phyloP scores from a whole-genome alignment of 1,139 yeast genomes.

The Sugiyamaella japonica region DNA sequence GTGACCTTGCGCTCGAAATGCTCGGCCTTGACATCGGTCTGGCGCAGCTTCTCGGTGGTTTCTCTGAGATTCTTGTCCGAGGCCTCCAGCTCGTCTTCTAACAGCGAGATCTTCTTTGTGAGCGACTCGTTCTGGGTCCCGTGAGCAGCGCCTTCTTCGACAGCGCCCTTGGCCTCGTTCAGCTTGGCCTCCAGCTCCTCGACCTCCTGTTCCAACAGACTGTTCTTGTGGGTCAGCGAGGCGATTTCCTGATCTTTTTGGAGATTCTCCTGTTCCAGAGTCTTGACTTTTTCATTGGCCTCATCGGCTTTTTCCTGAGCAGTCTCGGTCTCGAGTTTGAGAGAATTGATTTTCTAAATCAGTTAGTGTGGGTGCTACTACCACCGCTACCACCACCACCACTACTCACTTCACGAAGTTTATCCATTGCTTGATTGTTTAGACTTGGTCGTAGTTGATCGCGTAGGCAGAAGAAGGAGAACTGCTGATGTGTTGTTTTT shows the following conservation, averaged over 20 bases:
- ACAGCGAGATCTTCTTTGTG: constrained; percentile 86
- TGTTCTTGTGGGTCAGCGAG: constrained; percentile 88
- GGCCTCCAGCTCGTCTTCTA: constrained; percentile 93
- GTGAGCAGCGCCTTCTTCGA: constrained; percentile 89
- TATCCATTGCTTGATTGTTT: constrained; percentile 3
- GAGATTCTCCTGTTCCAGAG: constrained; percentile 84
- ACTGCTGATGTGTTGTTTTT: constrained; percentile 12
- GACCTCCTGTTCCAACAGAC: constrained; percentile 84
- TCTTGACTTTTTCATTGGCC: constrained; percentile 74
- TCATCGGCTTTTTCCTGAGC: constrained; percentile 98
- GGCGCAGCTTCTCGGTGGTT: constrained; percentile 92
- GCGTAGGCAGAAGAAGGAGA: background rate
- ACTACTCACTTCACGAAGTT: constrained; percentile 13
- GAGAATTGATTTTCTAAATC: constrained; percentile 74
- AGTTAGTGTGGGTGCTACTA: background rate
- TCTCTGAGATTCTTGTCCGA: constrained; percentile 90
- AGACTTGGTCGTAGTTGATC: background rate
- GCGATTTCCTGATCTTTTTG: constrained; percentile 96
- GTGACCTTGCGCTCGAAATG: constrained; percentile 94
- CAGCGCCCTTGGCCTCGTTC: constrained; percentile 79
- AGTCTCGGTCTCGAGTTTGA: constrained; percentile 91
- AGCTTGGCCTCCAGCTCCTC: constrained; percentile 84
- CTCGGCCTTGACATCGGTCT: constrained; percentile 95
- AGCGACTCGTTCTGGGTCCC: constrained; percentile 88
- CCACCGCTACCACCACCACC: background rate